phyloP scores from a whole-genome alignment of 345 rosid species.

The Psidium friedrichsthalianum region DNA sequence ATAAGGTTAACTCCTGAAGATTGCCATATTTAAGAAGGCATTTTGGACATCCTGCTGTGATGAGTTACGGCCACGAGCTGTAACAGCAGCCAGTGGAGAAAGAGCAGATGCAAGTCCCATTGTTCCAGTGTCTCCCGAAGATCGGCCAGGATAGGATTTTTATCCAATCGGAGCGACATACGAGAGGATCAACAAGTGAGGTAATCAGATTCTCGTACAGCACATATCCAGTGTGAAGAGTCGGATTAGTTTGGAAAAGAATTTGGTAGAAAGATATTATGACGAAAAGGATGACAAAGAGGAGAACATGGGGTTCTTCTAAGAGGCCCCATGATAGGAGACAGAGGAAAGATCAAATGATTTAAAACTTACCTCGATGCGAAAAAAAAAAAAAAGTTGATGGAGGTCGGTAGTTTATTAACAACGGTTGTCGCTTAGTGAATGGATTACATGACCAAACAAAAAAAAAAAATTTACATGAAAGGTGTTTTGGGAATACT shows the following conservation, averaged over 20 bases:
- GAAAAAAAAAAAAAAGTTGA: background rate
- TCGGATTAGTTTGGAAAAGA: background rate
- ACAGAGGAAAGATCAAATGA: no score
- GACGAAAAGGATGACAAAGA: background rate
- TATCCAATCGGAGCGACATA: background rate
- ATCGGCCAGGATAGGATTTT: background rate
- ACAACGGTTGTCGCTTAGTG: no score
- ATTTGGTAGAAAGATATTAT: background rate
- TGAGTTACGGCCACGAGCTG: background rate
- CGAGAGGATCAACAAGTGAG: background rate
- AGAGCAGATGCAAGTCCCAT: background rate
- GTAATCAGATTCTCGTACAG: background rate
- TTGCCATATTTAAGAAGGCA: background rate
- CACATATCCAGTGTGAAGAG: background rate
- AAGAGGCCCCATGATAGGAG: background rate
- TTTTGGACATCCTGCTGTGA: background rate
- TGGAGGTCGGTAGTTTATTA: background rate
- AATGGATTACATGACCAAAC: no score
- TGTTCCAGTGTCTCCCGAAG: background rate
- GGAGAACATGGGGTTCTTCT: background rate
- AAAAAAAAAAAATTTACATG: no score
- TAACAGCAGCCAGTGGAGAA: background rate
- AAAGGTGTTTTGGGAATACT: rapidly evolving
- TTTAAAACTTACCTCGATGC: no score
- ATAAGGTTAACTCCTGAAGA: background rate